phyloP scores from a whole-genome alignment of 345 rosid species.

The Eucalyptus decipiens region DNA sequence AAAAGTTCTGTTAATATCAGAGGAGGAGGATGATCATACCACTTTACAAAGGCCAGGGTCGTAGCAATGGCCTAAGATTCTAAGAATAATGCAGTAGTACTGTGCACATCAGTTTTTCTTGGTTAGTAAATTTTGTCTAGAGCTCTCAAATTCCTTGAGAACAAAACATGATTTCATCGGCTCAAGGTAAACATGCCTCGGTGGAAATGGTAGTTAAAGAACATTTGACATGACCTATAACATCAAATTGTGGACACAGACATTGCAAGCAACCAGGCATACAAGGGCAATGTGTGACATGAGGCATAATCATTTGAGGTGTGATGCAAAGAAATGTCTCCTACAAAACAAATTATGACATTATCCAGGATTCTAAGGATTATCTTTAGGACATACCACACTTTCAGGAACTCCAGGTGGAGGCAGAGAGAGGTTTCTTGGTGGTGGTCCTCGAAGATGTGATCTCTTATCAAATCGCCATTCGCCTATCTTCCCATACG shows the following conservation, averaged over 20 bases:
- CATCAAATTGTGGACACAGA: neutral
- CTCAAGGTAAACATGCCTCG: neutral
- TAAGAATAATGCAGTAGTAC: neutral
- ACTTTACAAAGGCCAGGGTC: neutral
- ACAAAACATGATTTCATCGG: neutral
- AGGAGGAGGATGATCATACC: neutral
- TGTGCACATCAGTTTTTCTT: neutral
- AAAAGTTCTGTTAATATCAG: neutral
- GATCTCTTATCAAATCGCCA: conserved; percentile 98
- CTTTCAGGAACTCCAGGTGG: conserved; percentile 95
- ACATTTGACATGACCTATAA: neutral
- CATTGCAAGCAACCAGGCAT: neutral
- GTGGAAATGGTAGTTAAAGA: neutral
- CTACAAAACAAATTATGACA: neutral
- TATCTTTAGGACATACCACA: conserved; percentile 51
- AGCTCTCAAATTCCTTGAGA: neutral
- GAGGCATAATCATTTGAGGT: neutral
- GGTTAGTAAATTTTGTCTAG: neutral
- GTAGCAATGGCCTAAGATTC: neutral
- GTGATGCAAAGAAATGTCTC: neutral
- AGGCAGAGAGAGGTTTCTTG: conserved; percentile 66
- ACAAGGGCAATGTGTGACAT: neutral
- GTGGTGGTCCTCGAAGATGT: conserved; percentile 65
- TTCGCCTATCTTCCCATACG: conserved; percentile 74
- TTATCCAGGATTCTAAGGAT: neutral